Percentiles rank a stretch among this genome's conserved stretches.
Evolutionary conservation across 2,329 filamentous ascomycete species (phyloP).

Genomic region (Calonectria multiphialidica): DNA sequence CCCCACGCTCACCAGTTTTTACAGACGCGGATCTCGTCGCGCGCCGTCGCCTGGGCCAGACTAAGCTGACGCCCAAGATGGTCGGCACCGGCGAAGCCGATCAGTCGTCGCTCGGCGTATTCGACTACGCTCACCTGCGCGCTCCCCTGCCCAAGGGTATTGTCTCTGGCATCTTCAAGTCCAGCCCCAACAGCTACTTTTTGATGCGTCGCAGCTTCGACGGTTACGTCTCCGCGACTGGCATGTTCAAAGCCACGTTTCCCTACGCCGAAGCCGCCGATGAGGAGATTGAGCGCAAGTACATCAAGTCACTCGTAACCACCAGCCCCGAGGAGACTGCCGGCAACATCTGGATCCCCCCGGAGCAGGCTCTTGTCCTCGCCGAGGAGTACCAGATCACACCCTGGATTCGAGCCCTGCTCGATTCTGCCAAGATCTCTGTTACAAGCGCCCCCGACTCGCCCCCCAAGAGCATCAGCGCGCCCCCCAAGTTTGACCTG

Average conservation of each 20-base stretch:
- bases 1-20: conserved; percentile 43
- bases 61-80: conserved; percentile 87
- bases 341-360: conserved; percentile 96
- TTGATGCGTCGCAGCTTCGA: conserved; percentile 92
- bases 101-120: conserved; percentile 80
- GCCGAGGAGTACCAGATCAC: conserved; percentile 89
- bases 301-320: conserved; percentile 84
- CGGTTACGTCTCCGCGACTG: conserved; percentile 86
- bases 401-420: conserved; percentile 90
- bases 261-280: conserved; percentile 80
- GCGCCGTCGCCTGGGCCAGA: conserved; percentile 91
- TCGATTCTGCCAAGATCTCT: conserved; percentile 86
- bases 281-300: conserved; percentile 81
- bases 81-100: conserved; percentile 81
- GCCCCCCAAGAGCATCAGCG: conserved; percentile 80
- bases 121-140: conserved; percentile 96
- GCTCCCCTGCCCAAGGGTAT: conserved; percentile 93
- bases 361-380: conserved; percentile 82
- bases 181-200: conserved; percentile 93
- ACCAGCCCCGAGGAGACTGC: conserved; percentile 94
- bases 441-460: conserved; percentile 71
- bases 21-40: conserved; percentile 81
- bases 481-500: conserved; percentile 84
- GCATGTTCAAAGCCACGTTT: conserved; percentile 94
- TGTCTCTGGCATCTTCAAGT: conserved; percentile 91